Evolutionary conservation across 768 basidiomycete species (phyloP), one percentile per base, ranked within the genome.

Genomic region (Leucosporidium scottii): DNA sequence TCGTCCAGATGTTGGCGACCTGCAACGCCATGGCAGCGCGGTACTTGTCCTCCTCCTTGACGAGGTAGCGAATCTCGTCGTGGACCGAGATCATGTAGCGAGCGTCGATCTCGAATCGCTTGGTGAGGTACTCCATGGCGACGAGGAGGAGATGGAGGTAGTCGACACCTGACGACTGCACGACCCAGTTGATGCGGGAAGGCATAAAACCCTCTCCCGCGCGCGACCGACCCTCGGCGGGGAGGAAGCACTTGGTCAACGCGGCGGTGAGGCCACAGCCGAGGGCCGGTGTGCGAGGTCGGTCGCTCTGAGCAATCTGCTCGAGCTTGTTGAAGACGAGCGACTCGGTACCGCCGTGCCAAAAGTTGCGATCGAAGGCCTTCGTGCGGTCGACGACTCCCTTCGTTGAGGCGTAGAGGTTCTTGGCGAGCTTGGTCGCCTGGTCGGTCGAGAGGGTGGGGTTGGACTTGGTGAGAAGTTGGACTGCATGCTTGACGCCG

Each of bases 131-230:
- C 68, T 92, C 85, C 93, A 97, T 98, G 8, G 91, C 85, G 57
- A 93, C 91, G 75, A 99, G 91, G 67, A 98, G 84, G 49, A 99
- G 85, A 75, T 99, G 96, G 13, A 98, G 86, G 76, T 99, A 98
- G 78, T 98, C 96, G 53, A 98, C 94, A 5, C 94, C 96, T 0
- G 93, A 96, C 5, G 93, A 97, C 75, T 98, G 96, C 9, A 98
- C 96, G 59, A 93, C 96, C 96, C 96, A 98, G 76, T 99, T 99
- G 80, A 98, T 93, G 53, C 96, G 85, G 9, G 92, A 96, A 0
- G 96, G 88, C 83, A 98, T 87, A 78, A 90, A 98, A 71, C 93
- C 90, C 68, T 91, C 90, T 65, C 83, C 84, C 1, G 73, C 74
- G 34, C 64, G 68, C 28, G 62, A 70, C 30, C 39, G 49, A 17